phyloP scores from a whole-genome alignment of 768 basidiomycete species.

The Lactarius hatsudake region DNA sequence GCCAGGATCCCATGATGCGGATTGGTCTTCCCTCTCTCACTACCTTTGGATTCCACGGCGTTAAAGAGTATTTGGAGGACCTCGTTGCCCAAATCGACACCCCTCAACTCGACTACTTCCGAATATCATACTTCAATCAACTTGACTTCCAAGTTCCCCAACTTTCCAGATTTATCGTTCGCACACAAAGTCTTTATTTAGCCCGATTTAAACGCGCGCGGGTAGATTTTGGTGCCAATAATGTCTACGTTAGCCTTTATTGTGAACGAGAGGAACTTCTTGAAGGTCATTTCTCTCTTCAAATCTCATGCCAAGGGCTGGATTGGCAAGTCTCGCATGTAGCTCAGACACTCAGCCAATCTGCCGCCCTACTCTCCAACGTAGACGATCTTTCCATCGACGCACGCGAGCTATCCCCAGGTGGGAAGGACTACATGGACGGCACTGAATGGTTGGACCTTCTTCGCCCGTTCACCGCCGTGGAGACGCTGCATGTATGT shows the following conservation, averaged over 20 bases:
- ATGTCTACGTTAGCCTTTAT: neutral
- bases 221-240: neutral
- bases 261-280: neutral
- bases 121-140: neutral
- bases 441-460: neutral
- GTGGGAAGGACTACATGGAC: neutral
- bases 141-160: neutral
- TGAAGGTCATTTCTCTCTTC: neutral
- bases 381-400: neutral
- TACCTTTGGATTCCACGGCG: neutral
- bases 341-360: neutral
- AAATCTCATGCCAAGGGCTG: neutral
- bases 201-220: neutral
- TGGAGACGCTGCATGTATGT: neutral
- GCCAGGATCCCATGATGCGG: neutral
- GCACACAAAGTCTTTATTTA: neutral
- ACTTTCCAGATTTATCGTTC: neutral
- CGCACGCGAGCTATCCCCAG: neutral
- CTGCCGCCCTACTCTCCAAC: neutral
- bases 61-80: constrained; percentile 5
- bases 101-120: neutral
- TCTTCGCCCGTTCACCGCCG: neutral
- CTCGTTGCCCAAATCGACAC: neutral
- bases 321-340: constrained; percentile 8
- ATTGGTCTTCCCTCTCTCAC: constrained; percentile 4